Base-by-base conservation (phyloP, 1,284 basidiomycete species). In the Inonotus obliquus region DNA sequence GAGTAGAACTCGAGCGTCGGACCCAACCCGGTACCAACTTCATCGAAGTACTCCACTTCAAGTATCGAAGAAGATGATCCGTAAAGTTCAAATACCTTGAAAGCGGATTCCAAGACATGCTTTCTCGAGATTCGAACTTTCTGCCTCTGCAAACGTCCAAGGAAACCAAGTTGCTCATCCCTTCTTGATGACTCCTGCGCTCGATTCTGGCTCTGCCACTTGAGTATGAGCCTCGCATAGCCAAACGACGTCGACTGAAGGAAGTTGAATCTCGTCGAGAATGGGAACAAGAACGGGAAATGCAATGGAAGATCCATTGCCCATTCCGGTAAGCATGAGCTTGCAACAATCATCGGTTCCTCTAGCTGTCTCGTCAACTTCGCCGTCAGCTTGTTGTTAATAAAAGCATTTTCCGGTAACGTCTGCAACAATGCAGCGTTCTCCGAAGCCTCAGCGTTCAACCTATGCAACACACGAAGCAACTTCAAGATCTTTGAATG, bases 1-100 rank as follows among this genome's bases (percentile, higher is more conserved):
- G 94, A 90, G 75, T 98, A 98, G 76, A 99, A 98, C 77, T 98
- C 97, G 38, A 99, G 81, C n/a, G 97, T 99, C 5, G 96, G 97
- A 2, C 97, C 97, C 11, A 99, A 79, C 32, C 97, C 97, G 2
- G 97, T 99, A 23, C 97, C 97, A 55, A 98, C 96, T 79, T 99
- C 97, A 71, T 98, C 95, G 72, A 98, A 98, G 79, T 98, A 99
- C 74, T 99, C 96, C 57, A 99, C 94, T 73, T 99, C 96, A 21
- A 99, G 82, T 49, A 98, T 87, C 0, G 94, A 94, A 5, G 91
- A 92, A 11, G 91, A 94, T 0, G 91, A 92, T 6, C 95, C 96
- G 70, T 98, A 99, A 25, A 99, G 80, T 75, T 99, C 96, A 68
- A 99, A 95, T 1, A 98, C 96, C 75, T 98, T 98, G 71, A 96